These are phyloP conservation scores for Candida glucosophila DNA, from an alignment of 1,139 yeast species.

Conservation along the genomic window DNA sequence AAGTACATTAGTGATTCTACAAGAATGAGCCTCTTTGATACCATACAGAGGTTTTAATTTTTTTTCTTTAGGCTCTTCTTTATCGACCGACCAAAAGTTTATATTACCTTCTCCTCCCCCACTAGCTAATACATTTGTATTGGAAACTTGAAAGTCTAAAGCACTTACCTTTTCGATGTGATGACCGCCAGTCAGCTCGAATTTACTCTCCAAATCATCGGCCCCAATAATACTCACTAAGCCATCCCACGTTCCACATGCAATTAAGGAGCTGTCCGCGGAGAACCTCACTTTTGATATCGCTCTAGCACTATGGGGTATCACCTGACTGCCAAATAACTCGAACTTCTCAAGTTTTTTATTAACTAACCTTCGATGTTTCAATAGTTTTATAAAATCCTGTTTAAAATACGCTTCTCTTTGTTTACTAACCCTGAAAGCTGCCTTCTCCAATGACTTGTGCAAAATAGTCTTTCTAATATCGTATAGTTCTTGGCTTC, in stretches of 20 bases:
- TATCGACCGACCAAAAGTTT: conserved; percentile 36
- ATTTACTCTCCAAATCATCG: conserved; percentile 23
- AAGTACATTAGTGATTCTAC: conserved; percentile 54
- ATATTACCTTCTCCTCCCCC: conserved; percentile 65
- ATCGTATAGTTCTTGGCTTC: conserved; percentile 45
- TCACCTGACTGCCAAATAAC: conserved; percentile 61
- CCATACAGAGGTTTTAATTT: conserved; percentile 10
- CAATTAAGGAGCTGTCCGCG: conserved; percentile 22
- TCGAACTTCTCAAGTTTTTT: conserved; percentile 28
- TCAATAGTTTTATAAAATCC: conserved; percentile 22
- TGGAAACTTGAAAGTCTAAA: conserved; percentile 46
- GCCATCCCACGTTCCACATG: conserved; percentile 87
- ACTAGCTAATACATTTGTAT: conserved; percentile 23
- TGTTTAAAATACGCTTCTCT: conserved; percentile 10
- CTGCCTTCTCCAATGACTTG: conserved; percentile 41
- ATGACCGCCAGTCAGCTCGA: conserved; percentile 19
- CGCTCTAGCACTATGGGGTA: conserved; percentile 52
- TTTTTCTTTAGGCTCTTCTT: conserved; percentile 4
- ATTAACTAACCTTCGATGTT: conserved; percentile 40
- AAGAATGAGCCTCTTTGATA: conserved; percentile 30
- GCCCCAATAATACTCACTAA: conserved; percentile 41
- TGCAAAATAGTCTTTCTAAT: conserved; percentile 46
- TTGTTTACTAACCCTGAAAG: conserved; percentile 27
- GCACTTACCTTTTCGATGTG: conserved; percentile 64
- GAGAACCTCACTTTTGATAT: conserved; percentile 52